Percentiles rank a stretch among this genome's conserved stretches.
phyloP scores from a whole-genome alignment of 2,329 filamentous ascomycete genomes.

The Botrytis aclada region DNA sequence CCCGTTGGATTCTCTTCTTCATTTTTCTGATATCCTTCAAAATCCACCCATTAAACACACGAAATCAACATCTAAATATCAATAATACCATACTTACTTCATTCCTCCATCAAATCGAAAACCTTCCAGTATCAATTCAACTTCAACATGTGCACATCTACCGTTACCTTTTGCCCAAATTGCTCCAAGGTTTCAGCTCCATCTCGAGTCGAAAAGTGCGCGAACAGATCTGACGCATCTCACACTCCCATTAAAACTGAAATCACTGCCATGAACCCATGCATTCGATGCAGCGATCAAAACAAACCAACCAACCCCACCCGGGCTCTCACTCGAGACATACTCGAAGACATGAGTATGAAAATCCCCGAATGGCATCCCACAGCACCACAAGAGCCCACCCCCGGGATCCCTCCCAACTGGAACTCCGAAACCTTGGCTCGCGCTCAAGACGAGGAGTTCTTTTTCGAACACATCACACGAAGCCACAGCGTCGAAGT shows the following conservation, averaged over 20 bases:
- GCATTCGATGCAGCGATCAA: background rate
- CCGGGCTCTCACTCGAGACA: background rate
- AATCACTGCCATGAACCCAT: background rate
- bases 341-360: background rate
- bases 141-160: background rate
- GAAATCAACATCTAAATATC: background rate
- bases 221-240: background rate
- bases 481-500: background rate
- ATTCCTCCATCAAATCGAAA: background rate
- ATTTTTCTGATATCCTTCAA: background rate
- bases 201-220: background rate
- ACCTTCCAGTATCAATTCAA: background rate
- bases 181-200: background rate
- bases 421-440: background rate
- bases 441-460: background rate
- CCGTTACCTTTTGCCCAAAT: background rate
- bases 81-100: background rate
- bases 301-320: background rate
- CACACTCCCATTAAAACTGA: background rate
- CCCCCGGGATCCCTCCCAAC: background rate
- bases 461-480: slow-evolving; percentile 1
- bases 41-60: background rate
- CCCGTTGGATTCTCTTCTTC: background rate
- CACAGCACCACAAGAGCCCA: background rate
- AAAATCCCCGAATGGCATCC: slow-evolving; percentile 2